These are phyloP conservation scores for Asterophora lycoperdoides DNA, from an alignment of 768 basidiomycete species.

Conservation along the genomic window DNA sequence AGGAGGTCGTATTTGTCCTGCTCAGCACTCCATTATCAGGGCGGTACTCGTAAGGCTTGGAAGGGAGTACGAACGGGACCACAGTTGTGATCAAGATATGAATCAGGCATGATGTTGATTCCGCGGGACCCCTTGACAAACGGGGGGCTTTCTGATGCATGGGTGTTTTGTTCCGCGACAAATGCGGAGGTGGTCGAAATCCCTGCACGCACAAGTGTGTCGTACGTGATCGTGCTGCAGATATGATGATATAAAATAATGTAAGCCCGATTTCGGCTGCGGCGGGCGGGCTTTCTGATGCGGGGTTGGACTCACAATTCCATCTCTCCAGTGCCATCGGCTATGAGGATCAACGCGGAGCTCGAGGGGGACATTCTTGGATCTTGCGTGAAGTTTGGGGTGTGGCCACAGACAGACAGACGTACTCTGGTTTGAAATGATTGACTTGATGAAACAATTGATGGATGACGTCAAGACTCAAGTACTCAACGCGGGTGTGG, in stretches of 20 bases:
- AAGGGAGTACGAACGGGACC: constrained; percentile 39
- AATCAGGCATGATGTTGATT: constrained; percentile 67
- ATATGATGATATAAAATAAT: background rate
- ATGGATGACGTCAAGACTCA: background rate
- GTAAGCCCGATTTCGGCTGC: background rate
- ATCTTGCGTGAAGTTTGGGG: background rate
- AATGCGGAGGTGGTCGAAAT: constrained; percentile 63
- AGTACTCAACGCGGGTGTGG: too few relatives aligned
- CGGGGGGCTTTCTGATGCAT: constrained; percentile 32
- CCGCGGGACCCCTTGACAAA: constrained; percentile 67
- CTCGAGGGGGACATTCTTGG: constrained; percentile 31
- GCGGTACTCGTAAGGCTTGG: background rate
- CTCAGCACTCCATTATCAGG: background rate
- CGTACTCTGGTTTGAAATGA: background rate
- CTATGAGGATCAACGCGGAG: constrained; percentile 65
- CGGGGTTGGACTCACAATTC: constrained; percentile 63
- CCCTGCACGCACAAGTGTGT: constrained; percentile 77
- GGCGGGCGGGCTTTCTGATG: too few relatives aligned
- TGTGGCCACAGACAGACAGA: too few relatives aligned
- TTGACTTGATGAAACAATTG: background rate
- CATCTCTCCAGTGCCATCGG: constrained; percentile 86
- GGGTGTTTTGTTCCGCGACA: constrained; percentile 34
- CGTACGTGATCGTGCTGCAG: constrained; percentile 71
- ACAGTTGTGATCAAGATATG: constrained; percentile 40
- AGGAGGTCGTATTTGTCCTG: constrained; percentile 66